Percentiles rank a stretch among this genome's conserved stretches.
phyloP scores from a whole-genome alignment of 257 asterid genomes.

The Dorcoceras hygrometricum region DNA sequence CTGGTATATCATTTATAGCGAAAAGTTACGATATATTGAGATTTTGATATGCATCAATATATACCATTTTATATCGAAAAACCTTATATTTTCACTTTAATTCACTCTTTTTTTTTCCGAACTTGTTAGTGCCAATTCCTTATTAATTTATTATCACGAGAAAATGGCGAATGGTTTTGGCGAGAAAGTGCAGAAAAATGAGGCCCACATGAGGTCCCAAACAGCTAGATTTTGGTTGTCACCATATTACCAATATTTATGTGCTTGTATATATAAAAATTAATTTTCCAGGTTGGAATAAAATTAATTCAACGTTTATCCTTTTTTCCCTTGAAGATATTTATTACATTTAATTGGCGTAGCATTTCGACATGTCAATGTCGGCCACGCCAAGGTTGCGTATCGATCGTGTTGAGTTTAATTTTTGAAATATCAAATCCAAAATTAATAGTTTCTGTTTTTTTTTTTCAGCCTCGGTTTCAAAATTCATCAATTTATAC shows the following conservation, averaged over 20 bases:
- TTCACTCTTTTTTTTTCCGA: too few relatives aligned
- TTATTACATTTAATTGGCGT: neutral
- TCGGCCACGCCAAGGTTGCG: neutral
- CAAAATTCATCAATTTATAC: too few relatives aligned
- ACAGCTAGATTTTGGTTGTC: conserved; percentile 34
- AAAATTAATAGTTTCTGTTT: neutral
- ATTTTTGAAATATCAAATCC: neutral
- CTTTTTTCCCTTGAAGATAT: neutral
- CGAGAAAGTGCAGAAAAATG: conserved; percentile 13
- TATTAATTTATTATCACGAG: neutral
- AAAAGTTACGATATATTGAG: too few relatives aligned
- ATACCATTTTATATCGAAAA: too few relatives aligned
- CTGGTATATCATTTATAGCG: too few relatives aligned
- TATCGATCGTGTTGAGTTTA: neutral
- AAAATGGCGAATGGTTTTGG: conserved; percentile 6
- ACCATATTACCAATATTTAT: conserved; percentile 21
- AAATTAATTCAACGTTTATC: neutral
- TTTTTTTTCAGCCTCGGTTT: too few relatives aligned
- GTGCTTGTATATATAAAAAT: conserved; percentile 7
- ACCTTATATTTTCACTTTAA: too few relatives aligned
- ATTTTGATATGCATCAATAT: too few relatives aligned
- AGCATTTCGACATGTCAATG: neutral
- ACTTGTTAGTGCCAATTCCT: too few relatives aligned
- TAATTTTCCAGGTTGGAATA: conserved; percentile 27
- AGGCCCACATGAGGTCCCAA: conserved; percentile 26